phyloP scores from a whole-genome alignment of 2,329 filamentous ascomycete species.

The Arthrobotrys entomopaga region DNA sequence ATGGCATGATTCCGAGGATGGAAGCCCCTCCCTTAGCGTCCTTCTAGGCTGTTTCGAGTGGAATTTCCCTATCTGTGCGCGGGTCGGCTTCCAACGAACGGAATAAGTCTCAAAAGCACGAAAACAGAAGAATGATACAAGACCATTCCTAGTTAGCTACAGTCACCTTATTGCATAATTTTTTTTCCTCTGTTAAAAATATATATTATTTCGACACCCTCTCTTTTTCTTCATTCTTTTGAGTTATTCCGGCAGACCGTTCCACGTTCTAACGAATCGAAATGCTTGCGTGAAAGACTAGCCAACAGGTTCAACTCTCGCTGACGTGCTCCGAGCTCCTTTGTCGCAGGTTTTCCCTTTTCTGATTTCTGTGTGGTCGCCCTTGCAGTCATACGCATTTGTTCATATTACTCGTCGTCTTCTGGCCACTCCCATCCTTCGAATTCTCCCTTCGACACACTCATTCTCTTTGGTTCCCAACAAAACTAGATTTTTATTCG shows the following conservation, averaged over 20 bases:
- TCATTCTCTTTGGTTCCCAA: conserved; percentile 37
- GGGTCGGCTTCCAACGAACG: conserved; percentile 30
- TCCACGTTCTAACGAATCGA: conserved; percentile 1
- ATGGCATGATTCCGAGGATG: conserved; percentile 19
- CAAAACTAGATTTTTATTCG: conserved; percentile 23
- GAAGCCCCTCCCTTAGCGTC: conserved; percentile 24
- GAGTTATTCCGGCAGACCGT: background rate
- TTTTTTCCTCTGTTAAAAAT: background rate
- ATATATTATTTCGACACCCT: conserved; percentile 1
- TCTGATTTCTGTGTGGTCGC: conserved; percentile 2
- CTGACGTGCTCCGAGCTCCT: conserved; percentile 51
- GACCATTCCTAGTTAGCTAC: conserved; percentile 38
- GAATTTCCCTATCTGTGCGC: conserved; percentile 32
- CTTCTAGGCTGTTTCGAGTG: conserved; percentile 32
- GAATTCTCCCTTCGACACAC: conserved; percentile 35
- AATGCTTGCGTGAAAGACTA: background rate
- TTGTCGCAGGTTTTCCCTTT: conserved; percentile 29
- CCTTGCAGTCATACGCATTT: conserved; percentile 38
- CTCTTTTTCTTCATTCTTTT: background rate
- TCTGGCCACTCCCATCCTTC: conserved; percentile 9
- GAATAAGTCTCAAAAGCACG: conserved; percentile 12
- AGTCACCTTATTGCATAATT: conserved; percentile 19
- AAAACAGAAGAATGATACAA: conserved; percentile 3
- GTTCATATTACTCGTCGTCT: conserved; percentile 22
- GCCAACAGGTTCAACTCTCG: conserved; percentile 38